Conservation (phyloP, 768 basidiomycete genomes). For the Boletellus emodensis region DNA sequence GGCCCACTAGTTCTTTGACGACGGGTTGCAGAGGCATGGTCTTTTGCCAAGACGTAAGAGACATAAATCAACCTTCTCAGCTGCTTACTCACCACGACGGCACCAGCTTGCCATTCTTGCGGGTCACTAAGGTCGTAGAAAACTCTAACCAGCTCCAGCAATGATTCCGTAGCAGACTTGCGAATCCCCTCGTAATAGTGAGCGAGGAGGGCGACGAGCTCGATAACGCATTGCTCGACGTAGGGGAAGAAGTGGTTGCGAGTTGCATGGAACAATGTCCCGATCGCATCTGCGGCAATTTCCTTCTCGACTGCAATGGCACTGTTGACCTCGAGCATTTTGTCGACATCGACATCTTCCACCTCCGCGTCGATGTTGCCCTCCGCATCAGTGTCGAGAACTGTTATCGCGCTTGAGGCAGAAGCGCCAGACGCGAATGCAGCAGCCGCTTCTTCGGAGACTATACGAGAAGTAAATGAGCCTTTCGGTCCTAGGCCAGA, state of each 20-base stretch:
- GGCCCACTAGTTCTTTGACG: slow-evolving; percentile 76
- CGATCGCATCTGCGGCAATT: slow-evolving; percentile 95
- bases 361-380: slow-evolving; percentile 59
- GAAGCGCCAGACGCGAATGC: slow-evolving; percentile 74
- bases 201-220: slow-evolving; percentile 71
- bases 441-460: slow-evolving; percentile 51
- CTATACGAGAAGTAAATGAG: slow-evolving; percentile 15
- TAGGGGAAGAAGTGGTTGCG: slow-evolving; percentile 85
- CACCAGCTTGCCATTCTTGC: slow-evolving; percentile 79
- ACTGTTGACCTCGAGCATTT: slow-evolving; percentile 88
- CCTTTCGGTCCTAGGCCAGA: too few relatives aligned
- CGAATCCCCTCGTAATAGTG: slow-evolving; percentile 99
- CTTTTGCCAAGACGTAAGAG: slow-evolving; percentile 26
- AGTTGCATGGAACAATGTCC: slow-evolving; percentile 82
- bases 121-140: slow-evolving; percentile 88
- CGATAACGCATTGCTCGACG: slow-evolving; percentile 76
- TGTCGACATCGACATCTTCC: slow-evolving; percentile 80
- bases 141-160: slow-evolving; percentile 84
- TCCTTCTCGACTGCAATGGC: slow-evolving; percentile 99
- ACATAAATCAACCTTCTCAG: background rate
- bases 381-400: slow-evolving; percentile 53
- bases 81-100: slow-evolving; percentile 47
- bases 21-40: slow-evolving; percentile 52
- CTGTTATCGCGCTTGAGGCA: slow-evolving; percentile 62
- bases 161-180: slow-evolving; percentile 84